These are phyloP conservation scores for Umbellularia californica DNA, from an alignment of 164 flowering plant species.

Conservation along the genomic window DNA sequence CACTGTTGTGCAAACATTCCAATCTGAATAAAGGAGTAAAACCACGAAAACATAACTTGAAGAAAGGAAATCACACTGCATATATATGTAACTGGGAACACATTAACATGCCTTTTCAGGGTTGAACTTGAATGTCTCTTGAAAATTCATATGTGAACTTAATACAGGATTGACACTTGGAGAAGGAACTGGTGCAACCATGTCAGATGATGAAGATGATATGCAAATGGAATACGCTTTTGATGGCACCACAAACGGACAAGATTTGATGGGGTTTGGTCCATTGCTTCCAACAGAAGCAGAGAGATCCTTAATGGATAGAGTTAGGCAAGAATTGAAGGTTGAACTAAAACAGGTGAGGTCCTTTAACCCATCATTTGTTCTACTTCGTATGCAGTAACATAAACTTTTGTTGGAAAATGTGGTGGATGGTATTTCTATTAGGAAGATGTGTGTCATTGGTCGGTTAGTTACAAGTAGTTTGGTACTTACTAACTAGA, in stretches of 20 bases:
- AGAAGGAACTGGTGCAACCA: conserved; percentile 89
- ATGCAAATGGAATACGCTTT: conserved; percentile 59
- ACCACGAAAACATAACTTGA: neutral
- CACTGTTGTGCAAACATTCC: neutral
- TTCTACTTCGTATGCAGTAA: neutral
- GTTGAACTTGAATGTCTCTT: neutral
- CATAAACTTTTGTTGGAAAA: no score
- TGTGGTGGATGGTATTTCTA: no score
- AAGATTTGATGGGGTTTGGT: conserved; percentile 89
- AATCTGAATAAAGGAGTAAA: neutral
- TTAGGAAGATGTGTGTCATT: no score
- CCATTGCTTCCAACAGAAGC: conserved; percentile 95
- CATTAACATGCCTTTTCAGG: neutral
- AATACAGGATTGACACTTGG: conserved; percentile 63
- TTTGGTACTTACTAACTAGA: no score
- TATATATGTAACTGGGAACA: neutral
- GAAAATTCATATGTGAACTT: neutral
- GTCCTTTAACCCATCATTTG: neutral
- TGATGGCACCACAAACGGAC: conserved; percentile 57
- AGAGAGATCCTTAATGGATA: conserved; percentile 88
- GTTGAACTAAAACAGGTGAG: conserved; percentile 88
- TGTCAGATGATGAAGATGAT: conserved; percentile 97
- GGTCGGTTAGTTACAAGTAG: no score
- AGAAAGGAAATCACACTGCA: neutral
- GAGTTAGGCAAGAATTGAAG: conserved; percentile 87